phyloP scores from a whole-genome alignment of 2,329 filamentous ascomycete genomes.

The Fusarium gaditjirri region DNA sequence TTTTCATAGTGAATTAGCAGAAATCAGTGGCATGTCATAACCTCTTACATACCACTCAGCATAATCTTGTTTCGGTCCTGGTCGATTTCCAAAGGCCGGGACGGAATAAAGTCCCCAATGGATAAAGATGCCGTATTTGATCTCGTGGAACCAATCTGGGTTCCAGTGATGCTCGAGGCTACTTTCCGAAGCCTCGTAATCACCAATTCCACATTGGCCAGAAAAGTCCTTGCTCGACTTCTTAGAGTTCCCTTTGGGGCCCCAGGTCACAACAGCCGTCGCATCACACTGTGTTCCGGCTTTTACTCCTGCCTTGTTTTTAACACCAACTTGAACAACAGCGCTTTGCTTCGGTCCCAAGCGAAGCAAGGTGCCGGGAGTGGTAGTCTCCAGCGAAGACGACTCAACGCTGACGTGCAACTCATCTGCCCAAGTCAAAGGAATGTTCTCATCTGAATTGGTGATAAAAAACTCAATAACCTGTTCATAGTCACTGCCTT shows the following conservation, averaged over 20 bases:
- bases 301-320: not conserved
- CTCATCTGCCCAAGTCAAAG: accelerated
- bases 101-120: not conserved
- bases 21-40: accelerated
- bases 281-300: not conserved
- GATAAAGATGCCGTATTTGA: not conserved
- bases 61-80: not conserved
- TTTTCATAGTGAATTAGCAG: not conserved
- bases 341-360: not conserved
- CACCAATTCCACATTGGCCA: not conserved
- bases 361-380: not conserved
- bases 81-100: not conserved
- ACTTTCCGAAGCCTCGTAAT: not conserved
- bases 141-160: not conserved
- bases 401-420: not conserved
- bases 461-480: not conserved
- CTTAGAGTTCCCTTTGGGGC: not conserved
- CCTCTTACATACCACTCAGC: not conserved
- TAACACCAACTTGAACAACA: not conserved
- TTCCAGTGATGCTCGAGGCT: not conserved
- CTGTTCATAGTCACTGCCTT: not conserved
- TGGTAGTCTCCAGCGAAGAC: not conserved
- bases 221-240: not conserved
- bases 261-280: not conserved
- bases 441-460: not conserved